Percentiles rank a stretch among this genome's conserved stretches.
phyloP scores from a whole-genome alignment of 176 grass and related monocot genomes.

The Triticum timopheevii region DNA sequence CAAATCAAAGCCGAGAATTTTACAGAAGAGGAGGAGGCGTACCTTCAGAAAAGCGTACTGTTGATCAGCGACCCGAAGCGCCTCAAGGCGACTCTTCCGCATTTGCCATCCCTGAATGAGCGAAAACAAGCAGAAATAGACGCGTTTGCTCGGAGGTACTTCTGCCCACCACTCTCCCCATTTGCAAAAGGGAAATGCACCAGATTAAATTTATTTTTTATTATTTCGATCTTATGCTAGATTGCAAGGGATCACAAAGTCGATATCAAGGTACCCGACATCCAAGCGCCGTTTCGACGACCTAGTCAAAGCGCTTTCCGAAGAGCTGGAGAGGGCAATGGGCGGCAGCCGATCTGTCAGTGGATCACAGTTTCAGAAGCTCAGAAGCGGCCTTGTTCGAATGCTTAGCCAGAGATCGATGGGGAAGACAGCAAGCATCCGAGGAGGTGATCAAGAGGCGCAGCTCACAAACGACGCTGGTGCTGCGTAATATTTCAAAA shows the following conservation, averaged over 20 bases:
- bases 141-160: conserved; percentile 83
- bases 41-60: conserved; percentile 67
- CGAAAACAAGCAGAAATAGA: conserved; percentile 79
- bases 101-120: conserved; percentile 50
- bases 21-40: conserved; percentile 76
- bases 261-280: conserved; percentile 90
- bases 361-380: conserved; percentile 41
- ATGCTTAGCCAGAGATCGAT: conserved; percentile 75
- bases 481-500: neutral
- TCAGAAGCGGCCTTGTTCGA: conserved; percentile 43
- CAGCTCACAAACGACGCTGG: conserved; percentile 19
- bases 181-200: neutral
- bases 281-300: conserved; percentile 66
- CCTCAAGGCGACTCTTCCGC: conserved; percentile 52
- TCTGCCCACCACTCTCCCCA: neutral
- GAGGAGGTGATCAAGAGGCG: conserved; percentile 36
- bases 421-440: conserved; percentile 36
- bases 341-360: conserved; percentile 40
- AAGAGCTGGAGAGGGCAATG: conserved; percentile 77
- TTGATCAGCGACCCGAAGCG: conserved; percentile 68
- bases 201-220: neutral
- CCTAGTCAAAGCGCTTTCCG: conserved; percentile 58
- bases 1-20: conserved; percentile 87
- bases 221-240: conserved; percentile 36
- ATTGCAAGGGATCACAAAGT: conserved; percentile 90